Percentiles rank a stretch among this genome's conserved stretches.
phyloP scores from a whole-genome alignment of 2,329 filamentous ascomycete species.

The Epichloe scottii region DNA sequence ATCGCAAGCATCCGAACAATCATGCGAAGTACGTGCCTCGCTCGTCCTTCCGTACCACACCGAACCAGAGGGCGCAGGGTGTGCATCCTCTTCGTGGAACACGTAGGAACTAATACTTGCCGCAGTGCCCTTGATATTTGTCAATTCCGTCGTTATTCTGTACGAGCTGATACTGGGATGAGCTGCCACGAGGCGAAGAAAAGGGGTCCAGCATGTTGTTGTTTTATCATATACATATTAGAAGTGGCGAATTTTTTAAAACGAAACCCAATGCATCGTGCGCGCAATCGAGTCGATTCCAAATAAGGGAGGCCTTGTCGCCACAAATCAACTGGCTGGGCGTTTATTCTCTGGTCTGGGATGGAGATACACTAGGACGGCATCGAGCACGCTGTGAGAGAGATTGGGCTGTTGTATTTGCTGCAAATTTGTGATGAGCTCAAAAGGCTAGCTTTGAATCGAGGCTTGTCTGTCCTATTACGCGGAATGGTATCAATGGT shows the following conservation, averaged over 20 bases:
- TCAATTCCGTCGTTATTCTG: slow-evolving; percentile 72
- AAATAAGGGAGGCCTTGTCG: not conserved
- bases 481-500: too few relatives aligned
- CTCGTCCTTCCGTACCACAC: not conserved
- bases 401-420: too few relatives aligned
- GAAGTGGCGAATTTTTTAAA: not conserved
- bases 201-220: not conserved
- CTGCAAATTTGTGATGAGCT: too few relatives aligned
- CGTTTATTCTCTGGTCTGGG: not conserved
- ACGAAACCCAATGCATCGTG: not conserved
- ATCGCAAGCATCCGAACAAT: slow-evolving; percentile 83
- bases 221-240: not conserved
- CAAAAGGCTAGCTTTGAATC: too few relatives aligned
- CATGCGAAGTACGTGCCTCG: slow-evolving; percentile 59
- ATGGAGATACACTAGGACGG: too few relatives aligned
- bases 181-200: slow-evolving; percentile 10
- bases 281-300: not conserved
- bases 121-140: slow-evolving; percentile 71
- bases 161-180: slow-evolving; percentile 70
- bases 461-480: too few relatives aligned
- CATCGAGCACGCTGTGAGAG: too few relatives aligned
- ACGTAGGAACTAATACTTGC: too few relatives aligned
- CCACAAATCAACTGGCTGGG: not conserved
- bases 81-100: too few relatives aligned
- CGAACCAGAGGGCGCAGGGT: not conserved